These are phyloP conservation scores for Pichia exigua DNA, from an alignment of 805 yeast genomes.

Conservation along the genomic window DNA sequence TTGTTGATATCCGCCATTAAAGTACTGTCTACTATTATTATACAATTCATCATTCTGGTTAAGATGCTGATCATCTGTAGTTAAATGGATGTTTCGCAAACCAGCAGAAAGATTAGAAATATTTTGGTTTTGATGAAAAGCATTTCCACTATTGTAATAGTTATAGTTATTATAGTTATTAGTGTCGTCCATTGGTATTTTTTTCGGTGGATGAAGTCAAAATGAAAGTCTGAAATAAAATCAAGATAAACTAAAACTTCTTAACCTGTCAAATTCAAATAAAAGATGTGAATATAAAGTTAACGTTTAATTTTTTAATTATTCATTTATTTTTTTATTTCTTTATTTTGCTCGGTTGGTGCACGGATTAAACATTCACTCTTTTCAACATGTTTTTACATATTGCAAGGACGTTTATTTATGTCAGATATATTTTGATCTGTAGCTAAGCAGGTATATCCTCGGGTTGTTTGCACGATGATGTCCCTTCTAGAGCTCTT, in stretches of 20 bases:
- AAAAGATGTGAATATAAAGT: not conserved
- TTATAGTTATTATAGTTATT: not conserved
- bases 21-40: constrained; percentile 2
- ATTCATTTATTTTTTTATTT: too few relatives aligned
- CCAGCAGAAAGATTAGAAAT: constrained; percentile 37
- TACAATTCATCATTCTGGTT: constrained; percentile 2
- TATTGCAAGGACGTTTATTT: not conserved
- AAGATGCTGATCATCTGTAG: constrained; percentile 3
- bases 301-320: too few relatives aligned
- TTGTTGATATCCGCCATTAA: not conserved
- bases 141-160: not conserved
- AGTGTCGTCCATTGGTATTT: not conserved
- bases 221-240: not conserved
- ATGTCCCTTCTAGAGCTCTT: not conserved
- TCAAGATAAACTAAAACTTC: too few relatives aligned
- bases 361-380: not conserved
- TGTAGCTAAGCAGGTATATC: not conserved
- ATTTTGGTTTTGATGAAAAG: constrained; percentile 10
- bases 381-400: not conserved
- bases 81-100: constrained; percentile 27
- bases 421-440: not conserved
- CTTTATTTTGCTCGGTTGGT: not conserved
- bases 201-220: not conserved
- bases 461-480: not conserved
- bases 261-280: not conserved